Base-by-base conservation (phyloP, 352 stramenopile genomes). In the Aphanomyces invadans region DNA sequence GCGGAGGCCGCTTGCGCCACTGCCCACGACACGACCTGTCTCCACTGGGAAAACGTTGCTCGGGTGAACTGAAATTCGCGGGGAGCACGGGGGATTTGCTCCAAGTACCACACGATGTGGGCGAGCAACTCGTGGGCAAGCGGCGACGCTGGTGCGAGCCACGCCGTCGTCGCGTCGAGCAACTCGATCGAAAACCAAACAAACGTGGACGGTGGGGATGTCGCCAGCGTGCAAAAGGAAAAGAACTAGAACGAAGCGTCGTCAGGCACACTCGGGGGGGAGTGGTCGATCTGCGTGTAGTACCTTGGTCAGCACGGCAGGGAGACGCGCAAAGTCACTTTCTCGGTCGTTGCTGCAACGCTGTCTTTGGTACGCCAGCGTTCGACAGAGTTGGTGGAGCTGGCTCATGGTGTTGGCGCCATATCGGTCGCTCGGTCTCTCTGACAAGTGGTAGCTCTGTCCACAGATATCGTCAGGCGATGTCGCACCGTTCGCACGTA, bases 141-240 rank as follows among this genome's bases (percentile, higher is more conserved):
- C 36, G 55, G 36, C 2, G 9, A 17, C 3, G 11, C 25, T 32
- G 0, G 33, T 4, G 23, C 33, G 4, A 65, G 12, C 28, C 12
- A 25, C 42, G 28, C 31, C 25, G 51, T 36, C 10, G 33, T 49
- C 5, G 25, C 12, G 11, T 67, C 60, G 11, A 67, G 29, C 31
- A 63, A n/a, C 1, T 67, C 60, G 15, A 67, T 21, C 3, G 60
- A 57, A 21, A 67, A 67, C 60, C 60, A 67, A 2, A 48, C n/a
- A 23, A 17, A 49, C n/a, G 45, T 19, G 4, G 25, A 17, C 23
- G 9, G 12, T 0, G 23, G 29, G 39, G 52, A 4, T 42, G 31
- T 25, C 21, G 25, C n/a, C 36, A 42, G 23, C 36, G n/a, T 44
- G 31, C 60, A 67, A 45, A 57, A 57, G 0, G 25, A 1, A 32